A percentile compares a stretch with the other conserved stretches of the same genome.
These are phyloP conservation scores for Acanthamoeba sp. DNA, from an alignment of 208 protist genomes.

Conservation along the genomic window DNA sequence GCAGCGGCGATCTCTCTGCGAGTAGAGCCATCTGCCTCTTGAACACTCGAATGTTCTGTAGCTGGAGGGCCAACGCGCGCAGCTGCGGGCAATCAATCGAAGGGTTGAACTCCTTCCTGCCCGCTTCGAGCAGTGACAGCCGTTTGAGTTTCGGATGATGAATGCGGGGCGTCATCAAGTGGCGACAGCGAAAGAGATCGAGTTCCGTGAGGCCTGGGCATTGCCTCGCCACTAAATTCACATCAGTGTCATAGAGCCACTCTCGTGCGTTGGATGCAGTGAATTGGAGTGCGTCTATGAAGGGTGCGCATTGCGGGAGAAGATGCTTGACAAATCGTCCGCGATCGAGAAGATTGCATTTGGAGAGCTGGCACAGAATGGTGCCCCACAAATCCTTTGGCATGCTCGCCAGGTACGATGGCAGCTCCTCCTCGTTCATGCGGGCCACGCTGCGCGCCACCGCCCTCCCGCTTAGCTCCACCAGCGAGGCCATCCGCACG, in stretches of 20 bases:
- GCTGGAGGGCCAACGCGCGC: neutral
- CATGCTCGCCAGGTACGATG: neutral
- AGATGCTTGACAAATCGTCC: slow-evolving; percentile 26
- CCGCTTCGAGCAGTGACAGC: neutral
- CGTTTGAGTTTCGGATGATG: neutral
- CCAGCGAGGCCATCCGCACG: neutral
- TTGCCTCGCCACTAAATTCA: slow-evolving; percentile 1
- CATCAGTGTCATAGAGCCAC: slow-evolving; percentile 20
- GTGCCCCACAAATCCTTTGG: slow-evolving; percentile 43
- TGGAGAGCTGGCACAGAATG: neutral
- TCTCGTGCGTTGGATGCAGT: neutral
- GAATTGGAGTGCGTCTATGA: slow-evolving; percentile 11
- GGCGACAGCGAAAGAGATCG: slow-evolving; percentile 1
- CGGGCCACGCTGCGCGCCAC: neutral
- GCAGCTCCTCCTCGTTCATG: neutral
- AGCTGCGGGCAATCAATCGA: slow-evolving; percentile 38
- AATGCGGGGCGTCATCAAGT: neutral
- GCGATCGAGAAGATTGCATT: neutral
- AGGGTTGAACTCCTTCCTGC: slow-evolving; percentile 36
- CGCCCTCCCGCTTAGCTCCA: neutral
- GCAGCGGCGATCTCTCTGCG: neutral
- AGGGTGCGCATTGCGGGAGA: slow-evolving; percentile 1
- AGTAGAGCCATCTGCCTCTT: slow-evolving; percentile 44
- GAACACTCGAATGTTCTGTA: neutral
- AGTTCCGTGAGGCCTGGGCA: neutral